Percentiles rank a stretch among this genome's conserved stretches.
Conservation (phyloP, 164 flowering plant species). For the Litsea cubeba region DNA sequence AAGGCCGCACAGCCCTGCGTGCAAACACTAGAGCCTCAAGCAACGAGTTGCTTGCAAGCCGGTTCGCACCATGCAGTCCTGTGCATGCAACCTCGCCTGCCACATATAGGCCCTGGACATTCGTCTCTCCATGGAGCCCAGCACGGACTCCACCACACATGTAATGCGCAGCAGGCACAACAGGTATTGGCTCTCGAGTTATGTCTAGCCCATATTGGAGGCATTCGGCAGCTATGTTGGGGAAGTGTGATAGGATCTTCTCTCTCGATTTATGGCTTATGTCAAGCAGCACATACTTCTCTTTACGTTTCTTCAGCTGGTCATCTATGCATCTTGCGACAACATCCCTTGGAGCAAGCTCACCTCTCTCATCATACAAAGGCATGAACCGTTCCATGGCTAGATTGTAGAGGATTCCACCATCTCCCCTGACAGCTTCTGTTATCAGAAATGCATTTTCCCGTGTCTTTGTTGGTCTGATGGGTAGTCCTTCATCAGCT, state of each 20-base stretch:
- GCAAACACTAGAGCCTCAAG: conserved; percentile 97
- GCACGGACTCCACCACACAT: conserved; percentile 99
- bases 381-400: conserved; percentile 95
- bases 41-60: conserved; percentile 94
- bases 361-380: conserved; percentile 77
- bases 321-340: conserved; percentile 97
- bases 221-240: conserved; percentile 95
- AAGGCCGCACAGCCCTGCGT: conserved; percentile 78
- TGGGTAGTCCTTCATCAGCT: conserved; percentile 92
- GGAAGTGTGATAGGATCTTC: conserved; percentile 82
- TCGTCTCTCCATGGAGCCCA: conserved; percentile 90
- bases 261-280: conserved; percentile 78
- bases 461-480: conserved; percentile 46
- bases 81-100: conserved; percentile 99
- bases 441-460: conserved; percentile 95
- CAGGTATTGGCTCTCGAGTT: conserved; percentile 83
- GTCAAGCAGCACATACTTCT: conserved; percentile 85
- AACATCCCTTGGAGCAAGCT: conserved; percentile 94
- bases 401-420: conserved; percentile 85
- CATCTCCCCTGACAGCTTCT: conserved; percentile 98
- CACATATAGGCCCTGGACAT: conserved; percentile 75
- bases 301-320: conserved; percentile 77
- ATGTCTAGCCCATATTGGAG: conserved; percentile 81
- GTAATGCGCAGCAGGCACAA: conserved; percentile 98
- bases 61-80: conserved; percentile 96